Evolutionary conservation across 371 early-diverging fungal genomes (phyloP).

Genomic region (Circinella minor): DNA sequence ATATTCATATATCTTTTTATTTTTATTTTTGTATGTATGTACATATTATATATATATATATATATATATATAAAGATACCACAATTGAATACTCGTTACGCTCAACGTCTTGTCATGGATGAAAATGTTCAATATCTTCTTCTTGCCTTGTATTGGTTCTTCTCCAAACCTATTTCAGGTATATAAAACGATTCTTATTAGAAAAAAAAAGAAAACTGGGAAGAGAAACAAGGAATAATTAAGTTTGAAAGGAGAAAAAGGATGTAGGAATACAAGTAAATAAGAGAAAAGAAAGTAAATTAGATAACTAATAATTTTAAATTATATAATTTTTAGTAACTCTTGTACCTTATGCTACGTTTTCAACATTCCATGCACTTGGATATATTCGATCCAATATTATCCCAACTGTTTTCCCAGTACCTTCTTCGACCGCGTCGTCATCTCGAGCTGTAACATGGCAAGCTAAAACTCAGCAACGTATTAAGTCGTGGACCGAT

Average conservation of each 20-base stretch:
- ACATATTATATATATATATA: not conserved
- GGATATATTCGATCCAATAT: conserved; percentile 79
- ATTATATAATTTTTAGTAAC: conserved; percentile 54
- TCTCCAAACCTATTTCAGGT: conserved; percentile 75
- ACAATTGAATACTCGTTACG: conserved; percentile 64
- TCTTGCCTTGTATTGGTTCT: conserved; percentile 81
- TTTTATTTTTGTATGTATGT: no score
- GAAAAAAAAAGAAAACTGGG: not conserved
- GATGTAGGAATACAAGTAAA: no score
- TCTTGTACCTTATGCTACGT: conserved; percentile 83
- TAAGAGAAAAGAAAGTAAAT: not conserved
- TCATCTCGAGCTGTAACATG: conserved; percentile 23
- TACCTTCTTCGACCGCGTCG: conserved; percentile 21
- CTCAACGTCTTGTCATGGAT: conserved; percentile 76
- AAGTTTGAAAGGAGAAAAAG: not conserved
- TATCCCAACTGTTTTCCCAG: conserved; percentile 75
- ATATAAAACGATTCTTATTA: conserved; percentile 17
- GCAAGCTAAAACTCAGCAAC: conserved; percentile 58
- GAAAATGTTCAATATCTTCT: conserved; percentile 90
- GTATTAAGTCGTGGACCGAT: conserved; percentile 69
- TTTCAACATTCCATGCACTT: conserved; percentile 85
- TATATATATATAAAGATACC: conserved; percentile 50
- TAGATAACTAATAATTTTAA: not conserved
- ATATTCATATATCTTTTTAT: no score
- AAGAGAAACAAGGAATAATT: not conserved